Evolutionary conservation across 2,329 filamentous ascomycete species (phyloP).

Genomic region (Colletotrichum eremochloae): DNA sequence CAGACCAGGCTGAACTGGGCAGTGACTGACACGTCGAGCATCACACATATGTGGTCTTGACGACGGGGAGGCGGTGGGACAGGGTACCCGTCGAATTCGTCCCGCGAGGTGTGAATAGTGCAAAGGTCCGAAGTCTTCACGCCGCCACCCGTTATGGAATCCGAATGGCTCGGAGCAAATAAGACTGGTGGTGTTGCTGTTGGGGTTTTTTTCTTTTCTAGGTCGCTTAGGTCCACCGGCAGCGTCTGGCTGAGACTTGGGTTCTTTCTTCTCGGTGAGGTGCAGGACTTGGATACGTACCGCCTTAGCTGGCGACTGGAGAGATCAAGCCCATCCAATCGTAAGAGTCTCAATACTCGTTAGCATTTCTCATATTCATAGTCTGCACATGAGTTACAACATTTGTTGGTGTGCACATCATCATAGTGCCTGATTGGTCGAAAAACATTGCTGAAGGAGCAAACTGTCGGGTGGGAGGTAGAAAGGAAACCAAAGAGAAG

Average conservation of each 20-base stretch:
- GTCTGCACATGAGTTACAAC: not conserved
- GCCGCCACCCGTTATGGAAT: not conserved
- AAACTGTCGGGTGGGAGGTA: not conserved
- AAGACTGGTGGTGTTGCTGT: not conserved
- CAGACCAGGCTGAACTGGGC: constrained; percentile 10
- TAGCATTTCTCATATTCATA: too few species aligned
- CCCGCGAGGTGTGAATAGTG: not conserved
- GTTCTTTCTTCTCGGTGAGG: not conserved
- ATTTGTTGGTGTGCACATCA: not conserved
- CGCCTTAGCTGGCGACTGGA: not conserved
- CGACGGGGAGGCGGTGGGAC: not conserved
- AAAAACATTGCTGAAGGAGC: constrained; percentile 3
- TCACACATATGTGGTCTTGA: constrained; percentile 15
- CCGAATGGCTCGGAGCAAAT: not conserved
- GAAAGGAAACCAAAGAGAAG: not conserved
- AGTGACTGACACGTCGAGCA: constrained; percentile 6
- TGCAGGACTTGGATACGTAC: not conserved
- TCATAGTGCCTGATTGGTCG: not conserved
- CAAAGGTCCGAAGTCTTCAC: not conserved
- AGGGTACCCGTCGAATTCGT: not conserved
- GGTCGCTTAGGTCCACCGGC: not conserved
- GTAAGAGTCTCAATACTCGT: not conserved
- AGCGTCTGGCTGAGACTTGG: constrained; percentile 12
- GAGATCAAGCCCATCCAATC: not conserved
- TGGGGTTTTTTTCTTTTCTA: constrained; percentile 1